Conservation (phyloP, 2,329 filamentous ascomycete genomes). For the Tolypocladium nubicola region DNA sequence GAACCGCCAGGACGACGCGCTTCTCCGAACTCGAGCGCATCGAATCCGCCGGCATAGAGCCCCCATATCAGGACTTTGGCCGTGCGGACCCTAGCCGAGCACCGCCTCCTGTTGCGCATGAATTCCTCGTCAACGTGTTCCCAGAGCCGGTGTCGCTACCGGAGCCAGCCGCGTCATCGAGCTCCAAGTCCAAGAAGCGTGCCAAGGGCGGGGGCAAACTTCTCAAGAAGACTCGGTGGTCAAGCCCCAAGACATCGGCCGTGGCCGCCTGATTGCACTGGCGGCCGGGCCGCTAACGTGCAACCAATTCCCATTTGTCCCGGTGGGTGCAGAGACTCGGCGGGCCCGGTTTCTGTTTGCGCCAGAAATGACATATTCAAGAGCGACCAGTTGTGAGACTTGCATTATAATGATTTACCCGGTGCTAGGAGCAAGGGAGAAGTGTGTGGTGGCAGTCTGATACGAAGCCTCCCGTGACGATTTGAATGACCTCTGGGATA, state of each 20-base stretch:
- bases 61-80: slow-evolving; percentile 2
- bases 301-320: not conserved
- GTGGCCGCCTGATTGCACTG: slow-evolving; percentile 5
- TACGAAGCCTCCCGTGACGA: not conserved
- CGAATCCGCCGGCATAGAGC: slow-evolving; percentile 12
- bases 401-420: not conserved
- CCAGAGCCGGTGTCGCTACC: slow-evolving; percentile 10
- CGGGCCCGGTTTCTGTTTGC: not conserved
- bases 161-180: slow-evolving; percentile 7
- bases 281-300: not conserved
- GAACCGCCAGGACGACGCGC: slow-evolving; percentile 10
- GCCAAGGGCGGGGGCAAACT: slow-evolving; percentile 19
- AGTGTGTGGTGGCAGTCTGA: not conserved
- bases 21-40: slow-evolving; percentile 20
- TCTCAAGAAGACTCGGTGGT: slow-evolving; percentile 14
- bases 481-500: not conserved
- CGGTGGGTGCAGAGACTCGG: not conserved
- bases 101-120: slow-evolving; percentile 4
- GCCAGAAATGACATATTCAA: not conserved
- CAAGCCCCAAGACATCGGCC: slow-evolving; percentile 8
- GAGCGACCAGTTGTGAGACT: not conserved
- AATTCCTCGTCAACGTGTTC: slow-evolving; percentile 12
- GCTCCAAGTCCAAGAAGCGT: slow-evolving; percentile 14
- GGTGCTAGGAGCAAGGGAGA: not conserved
- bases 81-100: slow-evolving; percentile 4